Evolutionary conservation across 805 yeast genomes (phyloP).

Genomic region (Priceomyces carsonii): DNA sequence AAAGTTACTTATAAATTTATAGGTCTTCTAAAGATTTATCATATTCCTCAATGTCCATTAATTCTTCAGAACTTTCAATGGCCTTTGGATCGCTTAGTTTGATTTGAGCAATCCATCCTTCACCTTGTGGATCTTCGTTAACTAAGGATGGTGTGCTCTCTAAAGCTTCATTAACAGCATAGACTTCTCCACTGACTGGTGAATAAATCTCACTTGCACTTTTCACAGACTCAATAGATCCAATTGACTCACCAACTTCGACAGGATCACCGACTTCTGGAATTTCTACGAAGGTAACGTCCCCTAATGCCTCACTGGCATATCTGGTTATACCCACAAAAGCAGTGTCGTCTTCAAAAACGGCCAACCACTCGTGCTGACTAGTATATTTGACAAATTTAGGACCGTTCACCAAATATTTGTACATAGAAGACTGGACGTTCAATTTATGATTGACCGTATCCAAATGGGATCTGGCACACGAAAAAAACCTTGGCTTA

Average conservation of each 20-base stretch:
- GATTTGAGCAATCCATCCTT: slow-evolving; percentile 88
- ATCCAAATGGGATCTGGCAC: slow-evolving; percentile 21
- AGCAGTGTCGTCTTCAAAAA: slow-evolving; percentile 77
- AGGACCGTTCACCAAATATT: slow-evolving; percentile 45
- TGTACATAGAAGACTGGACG: slow-evolving; percentile 38
- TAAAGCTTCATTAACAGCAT: slow-evolving; percentile 68
- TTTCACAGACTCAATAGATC: slow-evolving; percentile 93
- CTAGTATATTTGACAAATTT: slow-evolving; percentile 64
- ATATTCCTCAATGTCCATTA: slow-evolving; percentile 58
- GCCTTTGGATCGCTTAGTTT: slow-evolving; percentile 44
- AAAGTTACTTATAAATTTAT: slow-evolving; percentile 6
- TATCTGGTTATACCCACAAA: slow-evolving; percentile 90
- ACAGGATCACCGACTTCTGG: slow-evolving; percentile 69
- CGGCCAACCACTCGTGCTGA: slow-evolving; percentile 95
- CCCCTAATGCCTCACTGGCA: slow-evolving; percentile 96
- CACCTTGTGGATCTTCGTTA: slow-evolving; percentile 89
- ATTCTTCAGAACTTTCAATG: slow-evolving; percentile 39
- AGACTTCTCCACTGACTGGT: slow-evolving; percentile 77
- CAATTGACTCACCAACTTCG: slow-evolving; percentile 78
- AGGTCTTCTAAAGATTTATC: slow-evolving; percentile 55
- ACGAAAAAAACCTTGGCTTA: slow-evolving; percentile 9
- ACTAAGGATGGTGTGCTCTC: slow-evolving; percentile 74
- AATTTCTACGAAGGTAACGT: slow-evolving; percentile 90
- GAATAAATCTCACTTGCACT: slow-evolving; percentile 90
- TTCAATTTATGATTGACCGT: slow-evolving; percentile 34